Evolutionary conservation across 2,329 filamentous ascomycete species (phyloP).

Genomic region (Aphanocladium album): DNA sequence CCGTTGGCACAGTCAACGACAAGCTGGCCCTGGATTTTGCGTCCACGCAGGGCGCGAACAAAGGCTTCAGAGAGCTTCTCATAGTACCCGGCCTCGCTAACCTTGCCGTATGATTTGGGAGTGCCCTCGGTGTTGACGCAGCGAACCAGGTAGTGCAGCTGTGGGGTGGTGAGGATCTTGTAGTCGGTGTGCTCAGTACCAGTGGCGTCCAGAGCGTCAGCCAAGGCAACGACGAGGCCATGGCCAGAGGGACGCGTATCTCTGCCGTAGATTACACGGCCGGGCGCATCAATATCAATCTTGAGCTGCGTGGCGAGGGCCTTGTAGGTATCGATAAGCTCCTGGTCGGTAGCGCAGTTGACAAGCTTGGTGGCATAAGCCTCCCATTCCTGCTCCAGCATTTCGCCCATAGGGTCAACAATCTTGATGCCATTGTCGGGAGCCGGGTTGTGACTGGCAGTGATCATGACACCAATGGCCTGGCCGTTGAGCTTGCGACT

Average conservation of each 20-base stretch:
- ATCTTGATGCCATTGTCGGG: conserved; percentile 92
- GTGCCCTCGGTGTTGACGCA: conserved; percentile 91
- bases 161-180: conserved; percentile 92
- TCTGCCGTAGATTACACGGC: conserved; percentile 81
- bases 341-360: conserved; percentile 72
- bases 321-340: conserved; percentile 71
- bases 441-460: conserved; percentile 86
- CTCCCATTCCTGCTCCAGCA: conserved; percentile 97
- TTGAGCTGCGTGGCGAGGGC: conserved; percentile 69
- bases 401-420: conserved; percentile 95
- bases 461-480: conserved; percentile 95
- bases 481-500: conserved; percentile 86
- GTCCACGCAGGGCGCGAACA: conserved; percentile 72
- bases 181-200: conserved; percentile 73
- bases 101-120: conserved; percentile 78
- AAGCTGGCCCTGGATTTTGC: conserved; percentile 67
- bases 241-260: conserved; percentile 92
- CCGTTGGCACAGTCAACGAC: conserved; percentile 96
- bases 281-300: conserved; percentile 64
- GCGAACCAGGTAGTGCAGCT: conserved; percentile 92
- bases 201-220: conserved; percentile 72
- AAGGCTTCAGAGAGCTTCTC: conserved; percentile 85
- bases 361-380: conserved; percentile 80
- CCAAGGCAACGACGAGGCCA: conserved; percentile 71
- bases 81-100: conserved; percentile 90